Base-by-base conservation (phyloP, 2,329 filamentous ascomycete genomes). In the Neofusicoccum ribis region DNA sequence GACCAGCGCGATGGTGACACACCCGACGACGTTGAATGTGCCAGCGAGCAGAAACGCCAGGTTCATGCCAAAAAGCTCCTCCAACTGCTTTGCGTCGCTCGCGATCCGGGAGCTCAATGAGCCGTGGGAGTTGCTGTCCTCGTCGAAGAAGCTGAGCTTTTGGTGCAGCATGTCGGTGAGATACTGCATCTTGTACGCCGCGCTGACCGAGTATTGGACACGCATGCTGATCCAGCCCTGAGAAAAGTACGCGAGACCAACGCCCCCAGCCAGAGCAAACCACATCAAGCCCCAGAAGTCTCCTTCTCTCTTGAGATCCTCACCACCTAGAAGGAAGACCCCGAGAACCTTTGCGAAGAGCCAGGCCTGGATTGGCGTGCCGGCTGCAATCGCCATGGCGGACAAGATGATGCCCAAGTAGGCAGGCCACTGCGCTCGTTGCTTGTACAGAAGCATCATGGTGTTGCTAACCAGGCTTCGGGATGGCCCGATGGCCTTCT, bases 81-180 rank as follows among this genome's bases (percentile, higher is more conserved):
- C 90, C 39, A 97, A 83, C 72, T 95, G 89, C 0, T 91, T 95
- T 0, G 92, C 91, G 78, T 96, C 89, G 0, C 91, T 95, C 1
- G 91, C 93, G 14, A 97, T 81, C 79, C 96, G 95, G 2, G 69
- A 92, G 0, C 92, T 96, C 72, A 97, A 80, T 1, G 91, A 90
- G 69, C 94, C 93, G 5, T 92, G 88, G 8, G 90, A 92, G 75
- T 97, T 96, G 76, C 94, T 90, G 67, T 95, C 91, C 39, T 82
- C 84, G 75, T 97, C 93, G 71, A 96, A 97, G 77, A 93, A 39
- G 87, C 82, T 47, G 97, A 92, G 67, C 97, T 93, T 77, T 97
- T 95, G 79, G 91, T 93, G 72, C 87, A 88, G 27, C 37, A 43
- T 43, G 52, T 43, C 52, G 8, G 36, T 11, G 3, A 58, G 52